Base-by-base conservation (phyloP, 257 asterid genomes). In the Fraxinus quadrangulata region DNA sequence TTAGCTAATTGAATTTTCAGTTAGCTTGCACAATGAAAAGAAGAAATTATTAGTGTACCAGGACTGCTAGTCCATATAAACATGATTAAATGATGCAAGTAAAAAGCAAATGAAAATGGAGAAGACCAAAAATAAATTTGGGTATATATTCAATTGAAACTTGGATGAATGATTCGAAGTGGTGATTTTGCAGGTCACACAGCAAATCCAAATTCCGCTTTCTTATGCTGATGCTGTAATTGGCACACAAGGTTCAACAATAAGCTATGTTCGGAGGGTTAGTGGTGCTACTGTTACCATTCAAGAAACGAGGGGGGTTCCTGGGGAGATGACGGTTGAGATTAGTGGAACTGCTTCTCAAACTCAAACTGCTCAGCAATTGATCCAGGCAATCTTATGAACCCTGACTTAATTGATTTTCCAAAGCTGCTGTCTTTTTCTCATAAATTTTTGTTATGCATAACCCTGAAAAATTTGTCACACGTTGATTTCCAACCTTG, bases 251-350 rank as follows among this genome's bases (percentile, higher is more conserved):
- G 99, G 99, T 80, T 84, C 97, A 75, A 95, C 84, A 80, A 93
- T 95, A 81, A 95, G 99, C 80, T 95, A 93, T 88, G 91, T 95
- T 21, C 87, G 99, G 69, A 89, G 96, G 86, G 92, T 86, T 14
- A 95, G 99, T 83, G 98, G 98, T 69, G 96, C 99, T 66, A 95
- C 98, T 23, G 96, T 95, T 61, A 87, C 98, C 81, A 89, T 95
- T 79, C 99, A 95, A 88, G 99, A 95, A 89, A 86, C 97, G 19
- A 88, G 92, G 82, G 98, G 97, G 49, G 92, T 86, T 79, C 99
- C 99, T 47, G 91, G 90, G 42, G 99, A 94, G 85, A 94, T 94
- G 99, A 94, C 99, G 0, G 97, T 93, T 76, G 99, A 94, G 90
- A 95, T 95, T 68, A 88, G 86, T 79, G 99, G 98, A 82, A 89